These are phyloP conservation scores for Plectosphaerella plurivora DNA, from an alignment of 2,329 filamentous ascomycete genomes.

Conservation along the genomic window DNA sequence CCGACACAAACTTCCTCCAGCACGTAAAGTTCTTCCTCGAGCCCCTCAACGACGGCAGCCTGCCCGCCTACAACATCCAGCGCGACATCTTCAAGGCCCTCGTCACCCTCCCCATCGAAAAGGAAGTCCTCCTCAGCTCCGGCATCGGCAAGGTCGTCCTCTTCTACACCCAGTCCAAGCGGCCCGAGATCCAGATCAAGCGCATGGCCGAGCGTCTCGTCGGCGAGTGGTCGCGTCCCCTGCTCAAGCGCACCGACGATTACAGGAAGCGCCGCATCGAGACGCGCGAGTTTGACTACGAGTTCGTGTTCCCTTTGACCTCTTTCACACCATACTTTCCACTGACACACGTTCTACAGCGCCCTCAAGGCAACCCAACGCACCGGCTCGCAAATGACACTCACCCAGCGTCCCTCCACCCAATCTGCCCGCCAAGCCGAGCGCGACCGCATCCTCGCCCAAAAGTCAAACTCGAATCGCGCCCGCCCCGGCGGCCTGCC, in stretches of 20 bases:
- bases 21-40: constrained; percentile 97
- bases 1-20: constrained; percentile 91
- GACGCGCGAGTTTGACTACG: constrained; percentile 59
- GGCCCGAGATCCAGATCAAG: constrained; percentile 84
- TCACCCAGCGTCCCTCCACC: constrained; percentile 44
- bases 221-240: constrained; percentile 92
- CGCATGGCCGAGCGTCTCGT: constrained; percentile 88
- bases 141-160: constrained; percentile 94
- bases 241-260: constrained; percentile 89
- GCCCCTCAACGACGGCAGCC: constrained; percentile 85
- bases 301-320: constrained; percentile 38
- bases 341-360: not conserved
- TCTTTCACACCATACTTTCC: not conserved
- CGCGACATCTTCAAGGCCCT: constrained; percentile 86
- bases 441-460: constrained; percentile 54
- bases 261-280: constrained; percentile 78
- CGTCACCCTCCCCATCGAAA: constrained; percentile 77
- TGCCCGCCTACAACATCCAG: constrained; percentile 96
- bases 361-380: constrained; percentile 41
- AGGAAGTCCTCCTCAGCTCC: constrained; percentile 83
- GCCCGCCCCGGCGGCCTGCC: constrained; percentile 52
- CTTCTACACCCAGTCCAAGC: constrained; percentile 95
- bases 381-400: constrained; percentile 42
- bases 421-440: constrained; percentile 43
- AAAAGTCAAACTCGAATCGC: constrained; percentile 49